A percentile compares a stretch with the other conserved stretches of the same genome.
Evolutionary conservation across 2,329 filamentous ascomycete genomes (phyloP).

Genomic region (Chaetomiaceae sp.): DNA sequence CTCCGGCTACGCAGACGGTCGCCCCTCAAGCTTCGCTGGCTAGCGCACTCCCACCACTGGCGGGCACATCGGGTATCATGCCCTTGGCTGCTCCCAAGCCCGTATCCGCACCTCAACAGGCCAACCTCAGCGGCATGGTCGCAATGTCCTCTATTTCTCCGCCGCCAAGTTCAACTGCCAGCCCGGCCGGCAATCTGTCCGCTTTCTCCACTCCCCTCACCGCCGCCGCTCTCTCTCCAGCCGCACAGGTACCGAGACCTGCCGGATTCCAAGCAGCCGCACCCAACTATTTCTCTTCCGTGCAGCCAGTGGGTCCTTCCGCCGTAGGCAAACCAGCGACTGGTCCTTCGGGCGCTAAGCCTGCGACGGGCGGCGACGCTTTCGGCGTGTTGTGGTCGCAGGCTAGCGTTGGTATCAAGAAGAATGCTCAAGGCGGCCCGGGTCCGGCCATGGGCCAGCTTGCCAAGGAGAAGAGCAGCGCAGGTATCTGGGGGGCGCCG

Average conservation of each 20-base stretch:
- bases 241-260: constrained; percentile 46
- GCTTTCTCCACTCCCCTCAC: constrained; percentile 49
- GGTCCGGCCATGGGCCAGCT: constrained; percentile 84
- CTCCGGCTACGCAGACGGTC: constrained; percentile 43
- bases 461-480: constrained; percentile 95
- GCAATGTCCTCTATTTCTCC: constrained; percentile 77
- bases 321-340: constrained; percentile 8
- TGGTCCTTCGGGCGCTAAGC: constrained; percentile 43
- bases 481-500: constrained; percentile 84
- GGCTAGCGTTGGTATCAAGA: constrained; percentile 69
- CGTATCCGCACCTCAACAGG: constrained; percentile 73
- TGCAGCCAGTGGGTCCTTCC: constrained; percentile 37
- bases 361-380: constrained; percentile 65
- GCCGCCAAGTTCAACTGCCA: constrained; percentile 50
- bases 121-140: constrained; percentile 73
- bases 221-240: constrained; percentile 34
- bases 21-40: constrained; percentile 39
- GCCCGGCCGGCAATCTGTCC: constrained; percentile 57
- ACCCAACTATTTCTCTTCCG: constrained; percentile 93
- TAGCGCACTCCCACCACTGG: constrained; percentile 41
- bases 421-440: constrained; percentile 54
- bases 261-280: constrained; percentile 66
- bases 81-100: constrained; percentile 80
- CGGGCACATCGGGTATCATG: constrained; percentile 49
- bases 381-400: constrained; percentile 84